phyloP scores from a whole-genome alignment of 805 yeast species.

The Candida yuanshanica region DNA sequence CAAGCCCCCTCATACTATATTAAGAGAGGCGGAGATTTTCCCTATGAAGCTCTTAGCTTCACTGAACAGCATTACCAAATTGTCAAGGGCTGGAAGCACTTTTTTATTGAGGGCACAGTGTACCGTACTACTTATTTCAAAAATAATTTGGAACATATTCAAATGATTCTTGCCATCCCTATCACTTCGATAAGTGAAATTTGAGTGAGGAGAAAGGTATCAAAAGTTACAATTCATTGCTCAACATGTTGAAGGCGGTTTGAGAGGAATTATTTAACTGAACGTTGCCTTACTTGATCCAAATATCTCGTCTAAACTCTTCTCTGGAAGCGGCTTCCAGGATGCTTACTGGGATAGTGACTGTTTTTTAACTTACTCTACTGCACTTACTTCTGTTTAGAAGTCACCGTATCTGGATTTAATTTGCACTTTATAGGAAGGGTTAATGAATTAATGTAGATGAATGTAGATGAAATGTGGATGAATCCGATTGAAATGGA shows the following conservation, averaged over 20 bases:
- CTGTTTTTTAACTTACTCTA: slow-evolving; percentile 80
- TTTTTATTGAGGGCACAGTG: slow-evolving; percentile 63
- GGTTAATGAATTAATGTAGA: too few relatives aligned
- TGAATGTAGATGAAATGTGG: too few relatives aligned
- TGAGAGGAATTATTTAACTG: slow-evolving; percentile 68
- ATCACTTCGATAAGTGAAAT: slow-evolving; percentile 59
- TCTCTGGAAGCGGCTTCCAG: slow-evolving; percentile 48
- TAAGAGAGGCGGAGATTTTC: too few relatives aligned
- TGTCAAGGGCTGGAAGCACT: too few relatives aligned
- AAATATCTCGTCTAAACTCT: slow-evolving; percentile 51
- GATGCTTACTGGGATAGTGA: slow-evolving; percentile 69
- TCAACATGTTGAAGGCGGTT: slow-evolving; percentile 51
- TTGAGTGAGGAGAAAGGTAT: slow-evolving; percentile 62
- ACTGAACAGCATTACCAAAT: too few relatives aligned
- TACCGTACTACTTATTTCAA: slow-evolving; percentile 77
- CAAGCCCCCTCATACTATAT: too few relatives aligned
- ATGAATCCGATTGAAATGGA: too few relatives aligned
- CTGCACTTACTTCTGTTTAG: slow-evolving; percentile 26
- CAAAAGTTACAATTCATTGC: slow-evolving; percentile 40
- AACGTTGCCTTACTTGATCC: slow-evolving; percentile 77
- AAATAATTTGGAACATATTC: slow-evolving; percentile 64
- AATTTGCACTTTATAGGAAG: too few relatives aligned
- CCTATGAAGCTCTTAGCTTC: too few relatives aligned
- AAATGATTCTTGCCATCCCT: slow-evolving; percentile 76
- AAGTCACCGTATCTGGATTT: too few relatives aligned